phyloP scores from a whole-genome alignment of 2,329 filamentous ascomycete species.

The Trichoderma polysporum region DNA sequence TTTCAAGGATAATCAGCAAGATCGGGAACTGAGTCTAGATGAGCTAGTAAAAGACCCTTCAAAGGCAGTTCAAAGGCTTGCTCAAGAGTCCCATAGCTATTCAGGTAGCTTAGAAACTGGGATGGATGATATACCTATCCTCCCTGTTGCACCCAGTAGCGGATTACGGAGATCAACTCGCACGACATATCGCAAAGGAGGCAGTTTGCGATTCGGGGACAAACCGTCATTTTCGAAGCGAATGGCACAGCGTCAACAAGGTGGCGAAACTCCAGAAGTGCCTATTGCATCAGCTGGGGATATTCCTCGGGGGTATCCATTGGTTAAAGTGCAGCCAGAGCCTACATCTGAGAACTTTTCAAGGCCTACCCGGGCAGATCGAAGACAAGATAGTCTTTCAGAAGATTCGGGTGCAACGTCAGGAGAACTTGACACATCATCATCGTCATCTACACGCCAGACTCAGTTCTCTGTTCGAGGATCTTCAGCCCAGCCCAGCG shows the following conservation, averaged over 20 bases:
- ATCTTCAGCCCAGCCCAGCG: slow-evolving; percentile 33
- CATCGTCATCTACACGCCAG: slow-evolving; percentile 28
- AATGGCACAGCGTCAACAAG: slow-evolving; percentile 59
- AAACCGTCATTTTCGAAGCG: slow-evolving; percentile 74
- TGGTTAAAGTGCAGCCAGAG: slow-evolving; percentile 69
- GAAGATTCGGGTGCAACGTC: slow-evolving; percentile 38
- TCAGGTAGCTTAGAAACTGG: slow-evolving; percentile 43
- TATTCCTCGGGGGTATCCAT: slow-evolving; percentile 49
- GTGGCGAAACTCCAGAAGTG: slow-evolving; percentile 48
- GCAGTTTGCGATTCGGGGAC: slow-evolving; percentile 79
- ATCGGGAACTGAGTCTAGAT: slow-evolving; percentile 70
- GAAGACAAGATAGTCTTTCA: slow-evolving; percentile 48
- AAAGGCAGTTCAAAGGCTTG: slow-evolving; percentile 67
- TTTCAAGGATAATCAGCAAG: slow-evolving; percentile 56
- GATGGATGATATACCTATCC: slow-evolving; percentile 77
- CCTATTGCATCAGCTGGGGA: slow-evolving; percentile 40
- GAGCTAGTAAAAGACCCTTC: slow-evolving; percentile 79
- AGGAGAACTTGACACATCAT: neutral
- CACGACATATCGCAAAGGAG: slow-evolving; percentile 83
- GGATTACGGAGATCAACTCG: slow-evolving; percentile 85
- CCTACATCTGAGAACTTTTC: slow-evolving; percentile 64
- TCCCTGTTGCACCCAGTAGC: slow-evolving; percentile 74
- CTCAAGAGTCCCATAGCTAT: slow-evolving; percentile 53
- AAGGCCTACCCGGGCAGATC: slow-evolving; percentile 49
- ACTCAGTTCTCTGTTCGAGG: slow-evolving; percentile 38